Evolutionary conservation across 2,329 filamentous ascomycete species (phyloP).

Genomic region (Stachybotrys chlorohalonatus): DNA sequence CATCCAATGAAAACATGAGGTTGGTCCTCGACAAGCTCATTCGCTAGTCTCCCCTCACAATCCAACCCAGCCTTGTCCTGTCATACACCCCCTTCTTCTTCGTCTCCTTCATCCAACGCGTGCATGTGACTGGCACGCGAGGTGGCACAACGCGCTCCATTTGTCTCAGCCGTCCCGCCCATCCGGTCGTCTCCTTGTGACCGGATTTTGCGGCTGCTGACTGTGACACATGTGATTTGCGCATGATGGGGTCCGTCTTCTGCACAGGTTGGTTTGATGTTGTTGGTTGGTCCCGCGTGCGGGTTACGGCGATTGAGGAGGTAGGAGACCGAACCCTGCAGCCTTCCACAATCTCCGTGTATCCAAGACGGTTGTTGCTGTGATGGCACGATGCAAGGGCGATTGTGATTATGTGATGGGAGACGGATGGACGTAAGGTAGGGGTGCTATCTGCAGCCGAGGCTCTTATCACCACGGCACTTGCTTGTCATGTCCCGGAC

Average conservation of each 20-base stretch:
- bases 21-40: too few relatives aligned
- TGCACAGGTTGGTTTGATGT: too few relatives aligned
- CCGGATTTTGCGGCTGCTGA: not conserved
- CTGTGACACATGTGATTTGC: not conserved
- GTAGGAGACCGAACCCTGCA: not conserved
- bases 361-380: not conserved
- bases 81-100: too few relatives aligned
- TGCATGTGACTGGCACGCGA: too few relatives aligned
- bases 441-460: not conserved
- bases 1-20: too few relatives aligned
- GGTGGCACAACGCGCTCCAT: not conserved
- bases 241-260: not conserved
- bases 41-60: too few relatives aligned
- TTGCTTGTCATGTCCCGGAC: not conserved
- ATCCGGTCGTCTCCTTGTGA: not conserved
- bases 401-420: not conserved
- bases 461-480: not conserved
- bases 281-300: too few relatives aligned
- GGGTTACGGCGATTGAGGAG: too few relatives aligned
- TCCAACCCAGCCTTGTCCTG: too few relatives aligned
- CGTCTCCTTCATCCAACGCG: too few relatives aligned
- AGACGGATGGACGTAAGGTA: not conserved
- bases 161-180: not conserved
- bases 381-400: not conserved
- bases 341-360: not conserved